Evolutionary conservation across 495 filamentous ascomycete genomes (phyloP), one percentile per base, ranked within the genome.

Genomic region (Astrothelium macrocarpum): DNA sequence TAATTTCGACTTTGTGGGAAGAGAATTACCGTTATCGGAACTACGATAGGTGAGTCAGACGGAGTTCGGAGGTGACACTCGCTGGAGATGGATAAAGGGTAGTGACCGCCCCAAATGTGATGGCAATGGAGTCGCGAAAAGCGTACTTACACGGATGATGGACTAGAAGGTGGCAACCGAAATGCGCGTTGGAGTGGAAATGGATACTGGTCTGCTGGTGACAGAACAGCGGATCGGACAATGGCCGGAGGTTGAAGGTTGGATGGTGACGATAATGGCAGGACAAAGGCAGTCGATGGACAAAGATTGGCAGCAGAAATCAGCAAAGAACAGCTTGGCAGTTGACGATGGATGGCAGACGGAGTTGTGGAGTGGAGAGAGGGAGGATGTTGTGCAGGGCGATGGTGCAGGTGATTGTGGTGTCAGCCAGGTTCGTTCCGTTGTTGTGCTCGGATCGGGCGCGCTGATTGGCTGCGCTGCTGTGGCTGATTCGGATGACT

Each of bases 351-450:
- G 20, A 5, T 29, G 20, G 49, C 16, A 10, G 20, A 4, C 10
- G 49, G 49, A 16, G 25, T 26, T 2, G 4, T 49, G 20, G 45
- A 49, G 45, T 49, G 45, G 45, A 49, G 11, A 20, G 4, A 94
- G 60, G 81, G 81, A 85, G 23, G 83, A 85, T 65, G 80, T 83
- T 29, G 84, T 79, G 2, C 79, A 76, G 32, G 79, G 74, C 18
- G 71, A 69, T 18, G 63, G 59, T 60, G 59, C 59, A 60, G 36
- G 36, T 43, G 59, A 43, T 60, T 31, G 28, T 1, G 20, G 49
- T 29, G 10, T 25, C 20, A 56, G 49, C 20, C 49, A 56, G 49
- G 20, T n/a, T 20, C 4, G 49, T 56, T 56, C 20, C 49, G 49
- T 56, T 56, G 49, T 56, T 56, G 49, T 56, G 49, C 49, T 56